Base-by-base conservation (phyloP, 495 filamentous ascomycete genomes). In the Aspergillus hancockii region DNA sequence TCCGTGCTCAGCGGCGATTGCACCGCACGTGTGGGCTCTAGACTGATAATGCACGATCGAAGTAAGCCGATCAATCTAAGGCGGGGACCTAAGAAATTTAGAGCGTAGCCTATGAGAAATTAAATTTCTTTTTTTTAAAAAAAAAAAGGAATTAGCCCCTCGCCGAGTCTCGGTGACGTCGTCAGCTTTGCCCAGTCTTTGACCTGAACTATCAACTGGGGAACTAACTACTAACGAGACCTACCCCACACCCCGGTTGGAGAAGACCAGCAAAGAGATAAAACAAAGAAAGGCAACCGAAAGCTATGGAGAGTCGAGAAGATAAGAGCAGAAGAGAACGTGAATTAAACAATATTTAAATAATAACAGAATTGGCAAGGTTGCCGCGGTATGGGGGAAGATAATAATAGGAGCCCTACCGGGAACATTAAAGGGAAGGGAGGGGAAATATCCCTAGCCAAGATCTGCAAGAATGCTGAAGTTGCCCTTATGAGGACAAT, bases 11-110 rank as follows among this genome's bases (percentile, higher is more conserved):
- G 43, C 23, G 21, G 43, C 43, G 7, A 47, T 47, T 47, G 8
- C 19, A 22, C 43, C 7, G 43, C 45, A 57, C 55, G 55, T 38
- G 45, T 21, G 16, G 19, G 30, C 45, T 49, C 45, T 38, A 34
- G 40, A 47, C 43, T 12, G 43, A 41, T 43, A 41, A 59, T 59
- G 57, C 49, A 52, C 57, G 57, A 59, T 59, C 51, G 50, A 59
- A 36, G 43, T 23, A 49, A 46, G 54, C 28, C 18, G 41, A 34
- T 38, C 45, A 25, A 50, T 47, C 25, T 18, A 49, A 16, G 31
- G 54, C 54, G 54, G 54, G 19, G 54, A 49, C 43, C 41, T 36
- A 2, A 32, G 19, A 18, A 45, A n/a, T 19, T 47, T 23, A 47
- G 43, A 23, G 43, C 21, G 43, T 47, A 8, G 21, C 43, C 19